A percentile compares a stretch with the other conserved stretches of the same genome.
Conservation (phyloP, 768 basidiomycete species). For the Thelephora aurantiotincta region DNA sequence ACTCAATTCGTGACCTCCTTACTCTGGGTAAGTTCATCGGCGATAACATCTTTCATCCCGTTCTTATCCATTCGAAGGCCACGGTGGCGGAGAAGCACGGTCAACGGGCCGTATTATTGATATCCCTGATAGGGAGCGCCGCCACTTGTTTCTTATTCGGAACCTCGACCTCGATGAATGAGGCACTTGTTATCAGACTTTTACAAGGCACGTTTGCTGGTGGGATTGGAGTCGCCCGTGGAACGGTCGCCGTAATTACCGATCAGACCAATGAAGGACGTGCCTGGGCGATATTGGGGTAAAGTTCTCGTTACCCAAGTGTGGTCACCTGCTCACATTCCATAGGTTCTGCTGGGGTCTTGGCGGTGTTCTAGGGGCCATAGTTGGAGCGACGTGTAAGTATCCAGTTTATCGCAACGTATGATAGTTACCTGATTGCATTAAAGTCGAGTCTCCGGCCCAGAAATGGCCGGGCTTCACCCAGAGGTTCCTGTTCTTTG, state of each 20-base stretch:
- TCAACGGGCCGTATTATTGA: slow-evolving; percentile 66
- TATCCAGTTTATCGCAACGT: slow-evolving; percentile 6
- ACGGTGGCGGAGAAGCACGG: slow-evolving; percentile 93
- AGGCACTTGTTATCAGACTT: slow-evolving; percentile 78
- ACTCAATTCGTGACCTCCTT: slow-evolving; percentile 93
- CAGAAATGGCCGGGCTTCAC: slow-evolving; percentile 78
- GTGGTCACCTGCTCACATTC: not conserved
- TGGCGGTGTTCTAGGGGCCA: slow-evolving; percentile 84
- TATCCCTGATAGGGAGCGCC: slow-evolving; percentile 78
- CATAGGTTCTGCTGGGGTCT: slow-evolving; percentile 88
- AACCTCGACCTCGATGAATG: slow-evolving; percentile 55
- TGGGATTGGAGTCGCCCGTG: slow-evolving; percentile 88
- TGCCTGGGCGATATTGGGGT: slow-evolving; percentile 91
- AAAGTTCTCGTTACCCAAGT: not conserved
- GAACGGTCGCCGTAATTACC: slow-evolving; percentile 75
- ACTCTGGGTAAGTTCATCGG: slow-evolving; percentile 55
- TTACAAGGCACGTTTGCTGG: slow-evolving; percentile 89
- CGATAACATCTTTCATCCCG: no score
- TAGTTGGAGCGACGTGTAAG: slow-evolving; percentile 75
- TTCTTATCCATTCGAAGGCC: slow-evolving; percentile 31
- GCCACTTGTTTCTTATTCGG: slow-evolving; percentile 68
- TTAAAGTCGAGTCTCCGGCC: slow-evolving; percentile 66
- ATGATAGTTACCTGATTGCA: slow-evolving; percentile 8
- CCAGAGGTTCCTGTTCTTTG: slow-evolving; percentile 48
- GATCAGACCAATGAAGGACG: slow-evolving; percentile 87